phyloP scores from a whole-genome alignment of 805 yeast species.

The Starmera quercuum region DNA sequence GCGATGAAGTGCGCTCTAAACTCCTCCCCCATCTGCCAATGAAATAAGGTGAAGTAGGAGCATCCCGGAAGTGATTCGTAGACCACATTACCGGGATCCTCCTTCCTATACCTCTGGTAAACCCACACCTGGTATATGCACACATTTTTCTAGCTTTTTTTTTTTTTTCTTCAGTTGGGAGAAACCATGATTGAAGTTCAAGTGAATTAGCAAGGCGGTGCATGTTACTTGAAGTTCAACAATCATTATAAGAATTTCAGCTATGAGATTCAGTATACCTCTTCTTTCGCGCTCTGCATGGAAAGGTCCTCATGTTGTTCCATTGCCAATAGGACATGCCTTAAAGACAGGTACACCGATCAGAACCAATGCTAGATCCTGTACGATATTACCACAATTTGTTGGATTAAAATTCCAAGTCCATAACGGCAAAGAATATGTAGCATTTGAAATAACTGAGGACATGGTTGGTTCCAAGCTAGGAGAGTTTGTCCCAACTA shows the following conservation, averaged over 20 bases:
- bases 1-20: too few relatives aligned
- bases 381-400: slow-evolving; percentile 92
- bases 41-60: too few relatives aligned
- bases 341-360: slow-evolving; percentile 74
- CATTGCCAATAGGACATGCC: slow-evolving; percentile 88
- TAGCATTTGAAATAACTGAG: slow-evolving; percentile 77
- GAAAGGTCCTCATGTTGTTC: slow-evolving; percentile 89
- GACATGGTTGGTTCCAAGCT: slow-evolving; percentile 95
- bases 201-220: too few relatives aligned
- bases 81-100: too few relatives aligned
- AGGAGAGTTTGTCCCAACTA: slow-evolving; percentile 93
- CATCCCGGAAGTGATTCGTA: too few relatives aligned
- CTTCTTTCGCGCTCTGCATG: slow-evolving; percentile 57
- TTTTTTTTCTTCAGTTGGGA: too few relatives aligned
- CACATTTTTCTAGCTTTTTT: not conserved
- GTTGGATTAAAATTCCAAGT: slow-evolving; percentile 92
- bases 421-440: slow-evolving; percentile 94
- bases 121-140: not conserved
- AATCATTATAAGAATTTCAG: slow-evolving; percentile 30
- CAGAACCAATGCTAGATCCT: slow-evolving; percentile 91
- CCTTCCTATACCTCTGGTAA: too few relatives aligned
- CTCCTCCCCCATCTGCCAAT: too few relatives aligned
- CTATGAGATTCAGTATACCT: too few relatives aligned
- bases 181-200: not conserved
- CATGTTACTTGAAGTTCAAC: too few relatives aligned